These are phyloP conservation scores for Capsicum pubescens DNA, from an alignment of 257 asterid genomes.

Conservation along the genomic window DNA sequence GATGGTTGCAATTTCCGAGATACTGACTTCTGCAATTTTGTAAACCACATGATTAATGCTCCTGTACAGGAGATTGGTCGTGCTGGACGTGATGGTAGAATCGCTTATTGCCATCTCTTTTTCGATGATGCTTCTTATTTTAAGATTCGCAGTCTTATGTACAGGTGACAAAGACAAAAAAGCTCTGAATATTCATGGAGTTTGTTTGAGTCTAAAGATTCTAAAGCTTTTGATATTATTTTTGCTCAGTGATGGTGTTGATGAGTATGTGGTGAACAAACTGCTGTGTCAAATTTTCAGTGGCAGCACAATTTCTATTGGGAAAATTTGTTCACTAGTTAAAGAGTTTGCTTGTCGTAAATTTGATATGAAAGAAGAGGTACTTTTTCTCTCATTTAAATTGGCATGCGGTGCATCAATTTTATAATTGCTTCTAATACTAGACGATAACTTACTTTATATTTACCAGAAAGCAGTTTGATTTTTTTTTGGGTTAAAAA, in stretches of 20 bases:
- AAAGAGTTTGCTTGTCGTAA: slow-evolving; percentile 84
- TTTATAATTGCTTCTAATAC: slow-evolving; percentile 12
- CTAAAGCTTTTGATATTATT: slow-evolving; percentile 18
- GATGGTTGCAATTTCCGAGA: neutral
- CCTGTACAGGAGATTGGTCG: slow-evolving; percentile 92
- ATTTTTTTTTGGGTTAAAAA: slow-evolving; percentile 6
- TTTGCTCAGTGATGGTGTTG: slow-evolving; percentile 84
- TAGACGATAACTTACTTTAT: neutral
- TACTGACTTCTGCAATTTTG: slow-evolving; percentile 30
- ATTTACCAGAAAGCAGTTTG: neutral
- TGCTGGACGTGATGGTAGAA: slow-evolving; percentile 98
- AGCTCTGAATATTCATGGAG: neutral
- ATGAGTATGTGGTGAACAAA: slow-evolving; percentile 81
- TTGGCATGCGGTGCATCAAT: slow-evolving; percentile 16
- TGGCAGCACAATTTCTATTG: slow-evolving; percentile 45
- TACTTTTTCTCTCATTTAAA: slow-evolving; percentile 37
- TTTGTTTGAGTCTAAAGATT: slow-evolving; percentile 7
- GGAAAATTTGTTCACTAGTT: slow-evolving; percentile 60
- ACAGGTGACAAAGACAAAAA: slow-evolving; percentile 59
- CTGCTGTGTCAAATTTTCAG: slow-evolving; percentile 74
- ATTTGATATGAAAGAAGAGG: slow-evolving; percentile 99
- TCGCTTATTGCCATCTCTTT: slow-evolving; percentile 86
- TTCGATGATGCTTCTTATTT: slow-evolving; percentile 76
- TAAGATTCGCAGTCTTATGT: slow-evolving; percentile 87
- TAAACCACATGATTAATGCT: slow-evolving; percentile 33